A percentile compares a stretch with the other conserved stretches of the same genome.
Evolutionary conservation across 1,284 basidiomycete species (phyloP).

Genomic region (Testicularia cyperi): DNA sequence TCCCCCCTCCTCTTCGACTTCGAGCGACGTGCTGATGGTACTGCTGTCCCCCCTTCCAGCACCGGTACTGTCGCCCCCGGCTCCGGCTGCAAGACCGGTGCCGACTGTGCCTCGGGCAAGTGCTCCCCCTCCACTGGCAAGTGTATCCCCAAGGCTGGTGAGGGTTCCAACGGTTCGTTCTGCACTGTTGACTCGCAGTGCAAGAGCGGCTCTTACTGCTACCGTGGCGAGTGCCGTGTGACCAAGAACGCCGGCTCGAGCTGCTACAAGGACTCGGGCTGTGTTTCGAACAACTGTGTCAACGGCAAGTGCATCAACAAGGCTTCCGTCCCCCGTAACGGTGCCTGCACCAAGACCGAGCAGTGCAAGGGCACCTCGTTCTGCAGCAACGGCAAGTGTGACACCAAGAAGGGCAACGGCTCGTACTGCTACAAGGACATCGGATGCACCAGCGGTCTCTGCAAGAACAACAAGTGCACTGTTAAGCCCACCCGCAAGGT

Average conservation of each 20-base stretch:
- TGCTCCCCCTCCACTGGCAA: constrained; percentile 19
- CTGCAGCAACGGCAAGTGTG: constrained; percentile 22
- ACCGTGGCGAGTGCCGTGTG: constrained; percentile 23
- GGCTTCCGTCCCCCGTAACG: constrained; percentile 2
- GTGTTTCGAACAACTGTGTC: constrained; percentile 13
- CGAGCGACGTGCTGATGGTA: constrained; percentile 8
- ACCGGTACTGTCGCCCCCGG: constrained; percentile 8
- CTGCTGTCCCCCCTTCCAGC: constrained; percentile 8
- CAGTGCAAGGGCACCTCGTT: constrained; percentile 14
- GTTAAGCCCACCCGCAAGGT: constrained; percentile 4
- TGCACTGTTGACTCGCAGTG: constrained; percentile 24
- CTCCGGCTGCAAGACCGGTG: constrained; percentile 4
- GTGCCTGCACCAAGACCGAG: constrained; percentile 12
- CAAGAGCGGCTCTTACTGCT: constrained; percentile 14
- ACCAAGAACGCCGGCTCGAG: constrained; percentile 11
- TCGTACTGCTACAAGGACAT: constrained; percentile 33
- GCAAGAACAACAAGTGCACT: constrained; percentile 22
- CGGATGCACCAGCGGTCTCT: constrained; percentile 19
- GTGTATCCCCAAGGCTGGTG: constrained; percentile 13
- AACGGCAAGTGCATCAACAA: constrained; percentile 19
- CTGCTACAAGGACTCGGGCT: constrained; percentile 32
- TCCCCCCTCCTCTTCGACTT: constrained; percentile 30
- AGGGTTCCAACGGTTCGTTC: constrained; percentile 14
- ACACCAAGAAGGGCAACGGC: constrained; percentile 1
- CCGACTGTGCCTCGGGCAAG: constrained; percentile 17